A percentile compares a stretch with the other conserved stretches of the same genome.
Conservation (phyloP, 2,329 filamentous ascomycete species). For the Ascochyta koolunga region DNA sequence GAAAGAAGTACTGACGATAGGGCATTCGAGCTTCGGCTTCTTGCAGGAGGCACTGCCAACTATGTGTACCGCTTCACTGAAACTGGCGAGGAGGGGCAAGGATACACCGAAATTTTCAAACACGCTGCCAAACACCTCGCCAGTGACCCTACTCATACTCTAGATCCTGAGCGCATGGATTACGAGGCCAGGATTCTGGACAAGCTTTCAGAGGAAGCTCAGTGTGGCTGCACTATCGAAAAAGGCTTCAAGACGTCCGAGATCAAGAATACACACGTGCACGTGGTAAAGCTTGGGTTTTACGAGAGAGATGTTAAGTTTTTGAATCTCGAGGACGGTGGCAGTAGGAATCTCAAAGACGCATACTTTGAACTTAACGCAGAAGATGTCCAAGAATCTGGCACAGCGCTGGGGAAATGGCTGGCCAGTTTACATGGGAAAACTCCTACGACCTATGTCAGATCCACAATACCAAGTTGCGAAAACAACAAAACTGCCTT, state of each 20-base stretch:
- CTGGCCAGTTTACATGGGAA: constrained; percentile 38
- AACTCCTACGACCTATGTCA: constrained; percentile 16
- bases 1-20: background rate
- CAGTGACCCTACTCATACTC: constrained; percentile 28
- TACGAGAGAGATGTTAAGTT: constrained; percentile 38
- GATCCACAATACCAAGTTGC: background rate
- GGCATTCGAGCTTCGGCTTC: background rate
- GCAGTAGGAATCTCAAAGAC: constrained; percentile 37
- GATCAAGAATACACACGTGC: constrained; percentile 15
- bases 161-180: constrained; percentile 41
- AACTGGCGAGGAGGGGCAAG: background rate
- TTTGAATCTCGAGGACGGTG: constrained; percentile 41
- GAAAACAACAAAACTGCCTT: constrained; percentile 34
- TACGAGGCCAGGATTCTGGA: constrained; percentile 41
- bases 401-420: constrained; percentile 39
- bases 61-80: constrained; percentile 42
- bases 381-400: constrained; percentile 27
- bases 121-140: constrained; percentile 43
- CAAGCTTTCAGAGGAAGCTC: constrained; percentile 14
- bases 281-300: constrained; percentile 25
- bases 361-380: constrained; percentile 33
- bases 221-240: background rate
- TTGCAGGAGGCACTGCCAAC: constrained; percentile 46
- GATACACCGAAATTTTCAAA: constrained; percentile 38
- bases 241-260: background rate